Conservation (phyloP, 2,329 filamentous ascomycete species). For the Curvularia spicifera region DNA sequence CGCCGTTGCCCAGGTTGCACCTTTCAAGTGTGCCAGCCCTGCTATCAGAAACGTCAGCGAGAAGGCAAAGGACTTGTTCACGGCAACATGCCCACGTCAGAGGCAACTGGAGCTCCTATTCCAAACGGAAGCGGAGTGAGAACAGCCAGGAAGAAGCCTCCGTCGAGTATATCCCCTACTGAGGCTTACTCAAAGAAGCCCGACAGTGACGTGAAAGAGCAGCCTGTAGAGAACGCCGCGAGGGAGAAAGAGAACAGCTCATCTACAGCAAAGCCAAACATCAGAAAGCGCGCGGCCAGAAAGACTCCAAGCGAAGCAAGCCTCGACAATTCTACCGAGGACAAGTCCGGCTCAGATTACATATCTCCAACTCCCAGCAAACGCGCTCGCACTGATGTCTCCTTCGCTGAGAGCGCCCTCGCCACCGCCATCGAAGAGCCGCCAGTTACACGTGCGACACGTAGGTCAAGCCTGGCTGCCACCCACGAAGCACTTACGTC, state of each 20-base stretch:
- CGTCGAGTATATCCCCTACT: background rate
- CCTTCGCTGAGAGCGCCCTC: conserved; percentile 15
- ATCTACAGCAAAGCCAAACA: background rate
- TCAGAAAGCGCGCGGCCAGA: conserved; percentile 14
- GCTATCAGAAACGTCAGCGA: conserved; percentile 25
- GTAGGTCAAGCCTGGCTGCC: background rate
- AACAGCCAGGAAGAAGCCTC: conserved; percentile 10
- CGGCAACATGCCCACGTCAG: conserved; percentile 26
- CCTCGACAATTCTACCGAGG: conserved; percentile 13
- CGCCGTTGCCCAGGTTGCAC: conserved; percentile 45
- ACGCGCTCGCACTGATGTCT: conserved; percentile 15
- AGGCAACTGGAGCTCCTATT: background rate
- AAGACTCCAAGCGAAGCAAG: conserved; percentile 5
- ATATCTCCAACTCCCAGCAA: conserved; percentile 19
- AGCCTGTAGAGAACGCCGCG: background rate
- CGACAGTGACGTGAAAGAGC: background rate
- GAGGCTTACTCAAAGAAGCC: background rate
- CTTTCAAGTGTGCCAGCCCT: conserved; percentile 43
- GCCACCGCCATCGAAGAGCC: conserved; percentile 8
- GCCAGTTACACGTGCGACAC: conserved; percentile 7
- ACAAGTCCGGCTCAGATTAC: conserved; percentile 15
- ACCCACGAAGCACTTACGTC: background rate
- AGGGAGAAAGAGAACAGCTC: background rate
- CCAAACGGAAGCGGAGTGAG: background rate
- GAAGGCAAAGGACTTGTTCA: conserved; percentile 29